Percentiles rank a stretch among this genome's conserved stretches.
phyloP scores from a whole-genome alignment of 2,329 filamentous ascomycete species.

The Exophiala mesophila region DNA sequence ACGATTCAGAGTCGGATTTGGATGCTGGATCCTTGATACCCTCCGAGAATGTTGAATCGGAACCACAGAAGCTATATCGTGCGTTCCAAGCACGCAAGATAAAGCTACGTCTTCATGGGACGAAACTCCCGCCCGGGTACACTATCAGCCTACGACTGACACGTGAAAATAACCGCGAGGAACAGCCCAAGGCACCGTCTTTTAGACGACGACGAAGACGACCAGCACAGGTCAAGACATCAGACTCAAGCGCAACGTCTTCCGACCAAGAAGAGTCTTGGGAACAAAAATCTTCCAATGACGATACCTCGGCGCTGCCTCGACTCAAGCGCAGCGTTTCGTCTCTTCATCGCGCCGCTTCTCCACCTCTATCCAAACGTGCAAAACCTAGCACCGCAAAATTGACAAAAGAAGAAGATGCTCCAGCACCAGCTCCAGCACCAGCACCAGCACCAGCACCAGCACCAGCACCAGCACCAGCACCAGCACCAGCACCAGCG shows the following conservation, averaged over 20 bases:
- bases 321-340: slow-evolving; percentile 13
- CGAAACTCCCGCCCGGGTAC: slow-evolving; percentile 50
- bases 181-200: slow-evolving; percentile 27
- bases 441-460: neutral
- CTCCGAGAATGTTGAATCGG: slow-evolving; percentile 21
- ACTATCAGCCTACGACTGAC: slow-evolving; percentile 52
- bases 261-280: slow-evolving; percentile 1
- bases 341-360: slow-evolving; percentile 20
- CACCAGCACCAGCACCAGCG: slow-evolving; percentile 7
- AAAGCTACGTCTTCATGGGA: slow-evolving; percentile 51
- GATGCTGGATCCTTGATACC: slow-evolving; percentile 10
- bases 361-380: slow-evolving; percentile 13
- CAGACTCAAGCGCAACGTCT: slow-evolving; percentile 7
- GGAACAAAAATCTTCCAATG: neutral
- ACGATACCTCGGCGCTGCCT: neutral
- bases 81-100: slow-evolving; percentile 56
- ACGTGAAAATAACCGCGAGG: slow-evolving; percentile 37
- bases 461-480: slow-evolving; percentile 13
- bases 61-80: slow-evolving; percentile 44
- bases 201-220: slow-evolving; percentile 22
- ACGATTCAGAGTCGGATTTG: slow-evolving; percentile 29
- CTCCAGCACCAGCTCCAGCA: slow-evolving; percentile 10
- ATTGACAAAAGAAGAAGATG: neutral
- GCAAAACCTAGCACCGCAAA: neutral
- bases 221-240: slow-evolving; percentile 1